Percentiles rank a stretch among this genome's conserved stretches.
Conservation (phyloP, 1,284 basidiomycete genomes). For the Apiotrichum mycotoxinovorans region DNA sequence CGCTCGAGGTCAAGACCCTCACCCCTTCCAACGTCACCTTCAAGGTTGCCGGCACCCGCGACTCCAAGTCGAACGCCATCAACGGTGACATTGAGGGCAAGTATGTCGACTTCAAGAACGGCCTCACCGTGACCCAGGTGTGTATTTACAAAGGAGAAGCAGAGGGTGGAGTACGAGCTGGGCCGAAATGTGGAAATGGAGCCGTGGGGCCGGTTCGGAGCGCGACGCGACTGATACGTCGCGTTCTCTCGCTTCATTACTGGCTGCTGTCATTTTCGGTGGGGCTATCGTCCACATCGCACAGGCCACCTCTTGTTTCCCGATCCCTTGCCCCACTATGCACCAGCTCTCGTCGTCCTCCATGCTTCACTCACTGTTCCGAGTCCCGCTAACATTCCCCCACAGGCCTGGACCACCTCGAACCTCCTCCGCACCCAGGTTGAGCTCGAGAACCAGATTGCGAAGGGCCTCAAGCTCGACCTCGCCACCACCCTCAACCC, state of each 20-base stretch:
- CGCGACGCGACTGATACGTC: no score
- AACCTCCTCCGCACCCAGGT: constrained; percentile 84
- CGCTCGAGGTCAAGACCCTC: constrained; percentile 90
- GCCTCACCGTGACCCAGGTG: constrained; percentile 78
- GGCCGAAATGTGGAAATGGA: background rate
- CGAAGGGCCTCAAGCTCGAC: constrained; percentile 96
- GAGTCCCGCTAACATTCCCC: background rate
- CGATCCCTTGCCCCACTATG: no score
- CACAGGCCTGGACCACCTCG: constrained; percentile 80
- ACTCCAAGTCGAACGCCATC: constrained; percentile 69
- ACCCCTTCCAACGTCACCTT: constrained; percentile 84
- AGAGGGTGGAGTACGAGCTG: background rate
- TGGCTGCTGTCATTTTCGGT: no score
- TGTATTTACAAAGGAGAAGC: constrained; percentile 13
- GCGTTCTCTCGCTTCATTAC: background rate
- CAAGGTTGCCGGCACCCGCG: constrained; percentile 76
- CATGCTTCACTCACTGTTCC: background rate
- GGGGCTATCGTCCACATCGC: no score
- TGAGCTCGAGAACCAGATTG: constrained; percentile 97
- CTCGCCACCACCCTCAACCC: constrained; percentile 80
- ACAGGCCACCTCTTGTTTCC: no score
- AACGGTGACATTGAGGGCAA: constrained; percentile 86
- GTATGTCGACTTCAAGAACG: constrained; percentile 81
- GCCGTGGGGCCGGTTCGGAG: background rate
- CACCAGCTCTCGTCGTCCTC: no score